Evolutionary conservation across 306 rosid species (phyloP).

Genomic region (Acacia confusa): DNA sequence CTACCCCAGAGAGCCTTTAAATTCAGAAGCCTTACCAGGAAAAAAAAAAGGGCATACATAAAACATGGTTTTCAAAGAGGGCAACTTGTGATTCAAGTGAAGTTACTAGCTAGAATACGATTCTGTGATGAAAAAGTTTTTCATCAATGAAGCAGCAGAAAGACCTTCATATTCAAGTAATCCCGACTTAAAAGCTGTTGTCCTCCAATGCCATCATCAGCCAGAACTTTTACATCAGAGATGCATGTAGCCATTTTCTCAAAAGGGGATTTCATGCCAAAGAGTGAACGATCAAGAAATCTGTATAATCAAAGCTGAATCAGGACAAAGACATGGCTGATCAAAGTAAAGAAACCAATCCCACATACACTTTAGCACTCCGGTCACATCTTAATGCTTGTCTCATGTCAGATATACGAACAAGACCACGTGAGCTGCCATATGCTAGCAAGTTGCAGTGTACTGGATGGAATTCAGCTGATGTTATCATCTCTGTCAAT

Average conservation of each 20-base stretch:
- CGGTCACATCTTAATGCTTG: constrained; percentile 65
- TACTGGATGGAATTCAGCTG: constrained; percentile 76
- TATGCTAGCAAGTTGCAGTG: constrained; percentile 78
- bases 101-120: not conserved
- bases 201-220: constrained; percentile 47
- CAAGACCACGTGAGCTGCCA: constrained; percentile 73
- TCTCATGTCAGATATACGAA: constrained; percentile 74
- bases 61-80: not conserved
- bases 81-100: not conserved
- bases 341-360: constrained; percentile 1
- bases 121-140: not conserved
- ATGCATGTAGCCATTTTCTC: constrained; percentile 58
- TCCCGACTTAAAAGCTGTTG: constrained; percentile 62
- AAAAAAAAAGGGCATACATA: not conserved
- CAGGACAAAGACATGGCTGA: not conserved
- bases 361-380: constrained; percentile 56
- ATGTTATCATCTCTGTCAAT: constrained; percentile 61
- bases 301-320: constrained; percentile 50
- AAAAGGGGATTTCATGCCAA: constrained; percentile 52
- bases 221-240: constrained; percentile 60
- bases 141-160: not conserved
- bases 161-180: constrained; percentile 73
- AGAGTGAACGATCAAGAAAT: constrained; percentile 50
- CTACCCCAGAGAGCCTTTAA: not conserved
- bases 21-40: not conserved